Evolutionary conservation across 78 protist species (phyloP), one percentile per base, ranked within the genome.

Genomic region (Creolimax fragrantissima): DNA sequence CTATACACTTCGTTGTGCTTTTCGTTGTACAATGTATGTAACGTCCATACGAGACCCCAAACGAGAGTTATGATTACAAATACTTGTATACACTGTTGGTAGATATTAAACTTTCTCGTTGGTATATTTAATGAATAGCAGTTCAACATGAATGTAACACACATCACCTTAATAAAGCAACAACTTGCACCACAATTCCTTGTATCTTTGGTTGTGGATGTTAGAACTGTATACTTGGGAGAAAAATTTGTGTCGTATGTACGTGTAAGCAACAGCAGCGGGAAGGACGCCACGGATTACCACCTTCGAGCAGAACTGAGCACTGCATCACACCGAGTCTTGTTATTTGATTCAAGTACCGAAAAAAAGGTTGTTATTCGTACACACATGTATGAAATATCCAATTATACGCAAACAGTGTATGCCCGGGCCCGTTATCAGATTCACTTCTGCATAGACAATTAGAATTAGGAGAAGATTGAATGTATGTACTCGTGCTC

Each of bases 211-310:
- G n/a, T n/a, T n/a, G n/a, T n/a, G n/a, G n/a, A n/a, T n/a, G n/a
- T n/a, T n/a, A 47, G 92, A 2, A 89, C 17, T 45, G 45, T 89
- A 0, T 89, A 5, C 17, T 44, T 89, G 3, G 92, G 92, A 2
- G 92, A 89, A 44, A 47, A 17, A 7, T 89, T 89, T 5, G 44
- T 58, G 41, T 45, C 84, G 44, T 89, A 89, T 74, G 36, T 89
- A 7, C 6, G 92, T 3, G 92, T 89, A 24, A 42, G 47, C 92
- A 89, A 89, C 42, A 74, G 45, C 2, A 47, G 84, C 41, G 35
- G 17, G 37, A 4, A 17, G 32, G 42, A 3, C 39, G 41, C 42
- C 17, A 6, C 81, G 17, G 92, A 42, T 35, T 58, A 47, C 45
- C 74, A 32, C 45, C 91, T 5, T 42, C 17, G 44, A 88, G 91